Evolutionary conservation across 352 stramenopile species (phyloP).

Genomic region (Globisporangium echinulatum): DNA sequence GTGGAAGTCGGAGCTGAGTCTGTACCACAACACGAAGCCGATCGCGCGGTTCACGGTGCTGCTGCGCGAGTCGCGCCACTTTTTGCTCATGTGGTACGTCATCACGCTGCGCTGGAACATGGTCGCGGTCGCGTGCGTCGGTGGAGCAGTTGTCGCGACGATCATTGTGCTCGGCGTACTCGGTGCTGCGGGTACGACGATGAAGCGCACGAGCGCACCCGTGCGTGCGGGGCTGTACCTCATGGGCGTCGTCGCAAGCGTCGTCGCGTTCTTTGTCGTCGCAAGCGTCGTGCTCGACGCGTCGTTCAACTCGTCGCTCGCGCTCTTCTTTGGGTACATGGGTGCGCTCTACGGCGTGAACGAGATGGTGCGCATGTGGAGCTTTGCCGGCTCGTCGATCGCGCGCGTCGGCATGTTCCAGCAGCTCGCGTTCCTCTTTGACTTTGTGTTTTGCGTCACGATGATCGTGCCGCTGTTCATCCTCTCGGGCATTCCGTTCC

Average conservation of each 20-base stretch:
- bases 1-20: conserved; percentile 63
- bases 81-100: conserved; percentile 73
- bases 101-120: conserved; percentile 38
- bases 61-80: conserved; percentile 64
- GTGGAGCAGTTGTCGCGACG: conserved; percentile 43
- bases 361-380: conserved; percentile 69
- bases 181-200: conserved; percentile 32
- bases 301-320: conserved; percentile 31
- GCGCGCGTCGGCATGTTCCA: conserved; percentile 47
- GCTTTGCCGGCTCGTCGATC: conserved; percentile 53
- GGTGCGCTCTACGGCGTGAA: conserved; percentile 65
- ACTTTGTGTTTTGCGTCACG: conserved; percentile 63
- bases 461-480: conserved; percentile 64
- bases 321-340: conserved; percentile 61
- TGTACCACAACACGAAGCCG: conserved; percentile 58
- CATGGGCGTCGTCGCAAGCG: conserved; percentile 17
- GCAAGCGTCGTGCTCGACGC: conserved; percentile 34
- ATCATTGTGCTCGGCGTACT: conserved; percentile 43
- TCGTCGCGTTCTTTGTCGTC: conserved; percentile 44
- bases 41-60: conserved; percentile 66
- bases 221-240: conserved; percentile 47
- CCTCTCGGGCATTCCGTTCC: conserved; percentile 65
- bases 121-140: conserved; percentile 41
- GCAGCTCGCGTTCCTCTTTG: conserved; percentile 74
- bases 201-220: conserved; percentile 33